phyloP scores from a whole-genome alignment of 2,329 filamentous ascomycete genomes.

The Sclerotinia trifoliorum region DNA sequence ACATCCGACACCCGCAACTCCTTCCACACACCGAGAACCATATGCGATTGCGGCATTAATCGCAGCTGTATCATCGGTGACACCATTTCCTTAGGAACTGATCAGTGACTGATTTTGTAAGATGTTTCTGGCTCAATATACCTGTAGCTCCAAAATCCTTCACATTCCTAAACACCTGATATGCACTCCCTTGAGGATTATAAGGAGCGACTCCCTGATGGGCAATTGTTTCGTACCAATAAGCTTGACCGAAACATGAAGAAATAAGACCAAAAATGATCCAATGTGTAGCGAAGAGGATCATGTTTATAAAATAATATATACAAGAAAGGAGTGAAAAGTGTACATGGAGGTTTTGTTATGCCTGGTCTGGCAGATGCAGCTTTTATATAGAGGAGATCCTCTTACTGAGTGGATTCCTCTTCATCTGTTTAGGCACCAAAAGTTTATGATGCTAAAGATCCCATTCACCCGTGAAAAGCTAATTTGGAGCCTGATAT shows the following conservation, averaged over 20 bases:
- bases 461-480: background rate
- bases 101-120: conserved; percentile 68
- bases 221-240: conserved; percentile 33
- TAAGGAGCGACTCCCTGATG: conserved; percentile 32
- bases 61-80: conserved; percentile 76
- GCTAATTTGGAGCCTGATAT: background rate
- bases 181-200: conserved; percentile 25
- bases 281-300: background rate
- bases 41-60: conserved; percentile 61
- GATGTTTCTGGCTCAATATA: background rate
- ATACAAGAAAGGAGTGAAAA: background rate
- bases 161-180: conserved; percentile 32
- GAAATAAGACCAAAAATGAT: conserved; percentile 13
- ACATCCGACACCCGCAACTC: conserved; percentile 40
- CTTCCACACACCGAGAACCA: conserved; percentile 30
- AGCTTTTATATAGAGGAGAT: background rate
- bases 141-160: conserved; percentile 30
- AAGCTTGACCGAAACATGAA: conserved; percentile 23
- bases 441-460: background rate
- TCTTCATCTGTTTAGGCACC: background rate
- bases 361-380: background rate
- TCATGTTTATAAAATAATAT: background rate
- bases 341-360: background rate
- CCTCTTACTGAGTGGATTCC: background rate
- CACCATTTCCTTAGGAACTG: conserved; percentile 56